Conservation (phyloP, 2,329 filamentous ascomycete genomes). For the Hymenoscyphus infarciens region DNA sequence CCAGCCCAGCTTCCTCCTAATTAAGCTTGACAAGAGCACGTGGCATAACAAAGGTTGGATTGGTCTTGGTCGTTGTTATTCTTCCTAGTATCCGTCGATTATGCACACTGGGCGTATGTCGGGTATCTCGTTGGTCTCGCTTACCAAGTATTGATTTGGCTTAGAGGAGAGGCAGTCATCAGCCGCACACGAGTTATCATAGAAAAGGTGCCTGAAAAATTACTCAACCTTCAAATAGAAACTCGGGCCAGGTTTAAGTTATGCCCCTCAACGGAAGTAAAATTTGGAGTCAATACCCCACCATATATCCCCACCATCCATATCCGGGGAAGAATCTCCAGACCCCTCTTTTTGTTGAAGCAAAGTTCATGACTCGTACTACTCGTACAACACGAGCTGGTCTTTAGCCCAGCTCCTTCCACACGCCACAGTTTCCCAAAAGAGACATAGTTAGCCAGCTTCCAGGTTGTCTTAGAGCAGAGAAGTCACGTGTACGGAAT, state of each 20-base stretch:
- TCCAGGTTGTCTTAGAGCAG: background rate
- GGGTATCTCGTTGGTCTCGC: background rate
- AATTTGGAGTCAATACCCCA: no score
- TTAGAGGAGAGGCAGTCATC: background rate
- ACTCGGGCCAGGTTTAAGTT: background rate
- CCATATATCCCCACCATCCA: no score
- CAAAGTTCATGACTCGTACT: no score
- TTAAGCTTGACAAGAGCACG: background rate
- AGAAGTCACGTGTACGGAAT: background rate
- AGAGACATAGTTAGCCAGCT: background rate
- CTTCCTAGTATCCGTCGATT: background rate
- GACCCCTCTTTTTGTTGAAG: no score
- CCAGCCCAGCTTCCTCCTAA: background rate
- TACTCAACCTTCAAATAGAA: background rate
- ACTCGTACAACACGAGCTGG: no score
- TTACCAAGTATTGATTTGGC: slow-evolving; percentile 4
- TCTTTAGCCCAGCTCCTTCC: background rate
- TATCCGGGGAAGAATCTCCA: no score
- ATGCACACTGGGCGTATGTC: background rate
- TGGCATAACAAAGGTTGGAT: background rate
- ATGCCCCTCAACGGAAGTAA: no score
- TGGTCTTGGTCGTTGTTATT: no score
- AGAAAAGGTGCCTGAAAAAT: background rate
- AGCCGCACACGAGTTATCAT: background rate
- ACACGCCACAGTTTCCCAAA: background rate